A percentile compares a stretch with the other conserved stretches of the same genome.
Conservation (phyloP, 768 basidiomycete genomes). For the Pholiota microspora region DNA sequence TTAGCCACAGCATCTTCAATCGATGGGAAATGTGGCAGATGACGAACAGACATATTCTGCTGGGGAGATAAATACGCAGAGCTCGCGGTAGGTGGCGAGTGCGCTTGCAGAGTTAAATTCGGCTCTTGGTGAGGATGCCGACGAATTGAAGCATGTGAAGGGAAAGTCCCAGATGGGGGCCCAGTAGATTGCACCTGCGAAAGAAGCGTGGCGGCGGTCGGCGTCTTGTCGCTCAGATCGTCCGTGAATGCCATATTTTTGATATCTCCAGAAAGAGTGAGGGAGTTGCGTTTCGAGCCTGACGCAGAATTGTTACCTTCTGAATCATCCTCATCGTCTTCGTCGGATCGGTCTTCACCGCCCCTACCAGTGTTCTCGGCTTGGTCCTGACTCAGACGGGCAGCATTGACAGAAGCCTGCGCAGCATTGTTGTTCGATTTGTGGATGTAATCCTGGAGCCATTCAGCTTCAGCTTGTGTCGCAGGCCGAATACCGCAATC, state of each 20-base stretch:
- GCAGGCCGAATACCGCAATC: constrained; percentile 93
- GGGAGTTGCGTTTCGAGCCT: constrained; percentile 71
- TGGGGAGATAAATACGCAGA: constrained; percentile 49
- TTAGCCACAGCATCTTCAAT: constrained; percentile 81
- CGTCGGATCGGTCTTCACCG: constrained; percentile 75
- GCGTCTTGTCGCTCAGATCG: constrained; percentile 82
- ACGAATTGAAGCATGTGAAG: constrained; percentile 74
- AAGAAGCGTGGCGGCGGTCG: constrained; percentile 73
- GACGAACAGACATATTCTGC: constrained; percentile 64
- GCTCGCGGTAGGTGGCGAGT: constrained; percentile 51
- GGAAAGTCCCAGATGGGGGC: constrained; percentile 58
- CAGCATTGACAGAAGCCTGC: constrained; percentile 73
- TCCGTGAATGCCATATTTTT: constrained; percentile 58
- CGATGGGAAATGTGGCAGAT: constrained; percentile 77
- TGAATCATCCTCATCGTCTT: constrained; percentile 86
- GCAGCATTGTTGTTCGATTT: constrained; percentile 87
- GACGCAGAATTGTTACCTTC: constrained; percentile 64
- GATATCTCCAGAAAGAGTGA: constrained; percentile 61
- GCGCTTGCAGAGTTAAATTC: constrained; percentile 51
- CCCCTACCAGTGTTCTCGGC: constrained; percentile 56
- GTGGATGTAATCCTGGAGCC: constrained; percentile 88
- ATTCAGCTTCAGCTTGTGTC: constrained; percentile 88
- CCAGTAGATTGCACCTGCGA: constrained; percentile 74
- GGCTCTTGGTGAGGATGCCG: constrained; percentile 65
- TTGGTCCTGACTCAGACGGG: constrained; percentile 68